Conservation (phyloP, 192 early-diverging fungal species). For the Backusella australiensis region DNA sequence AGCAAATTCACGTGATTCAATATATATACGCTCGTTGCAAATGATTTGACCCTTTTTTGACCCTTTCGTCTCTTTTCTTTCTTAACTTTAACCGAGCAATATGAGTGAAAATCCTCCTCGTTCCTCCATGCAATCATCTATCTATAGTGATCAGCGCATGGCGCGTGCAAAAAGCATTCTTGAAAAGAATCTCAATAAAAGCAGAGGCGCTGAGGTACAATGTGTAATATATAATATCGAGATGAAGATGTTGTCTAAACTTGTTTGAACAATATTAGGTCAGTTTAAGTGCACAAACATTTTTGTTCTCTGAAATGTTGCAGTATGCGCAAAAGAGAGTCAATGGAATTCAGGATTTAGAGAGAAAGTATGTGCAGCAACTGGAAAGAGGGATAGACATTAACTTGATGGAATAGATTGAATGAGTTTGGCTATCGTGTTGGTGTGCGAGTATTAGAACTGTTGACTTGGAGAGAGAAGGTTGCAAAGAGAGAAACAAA, state of each 20-base stretch:
- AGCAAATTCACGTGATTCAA: background rate
- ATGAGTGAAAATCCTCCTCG: conserved; percentile 17
- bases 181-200: conserved; percentile 76
- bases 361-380: conserved; percentile 70
- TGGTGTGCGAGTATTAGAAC: conserved; percentile 83
- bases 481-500: conserved; percentile 84
- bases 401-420: conserved; percentile 50
- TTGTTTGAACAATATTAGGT: conserved; percentile 43
- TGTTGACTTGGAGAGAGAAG: conserved; percentile 91
- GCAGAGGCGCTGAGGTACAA: conserved; percentile 66
- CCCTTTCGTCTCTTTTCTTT: background rate
- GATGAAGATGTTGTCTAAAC: background rate
- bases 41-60: background rate
- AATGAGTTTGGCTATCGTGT: conserved; percentile 94
- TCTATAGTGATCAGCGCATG: conserved; percentile 21
- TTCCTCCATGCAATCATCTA: conserved; percentile 20
- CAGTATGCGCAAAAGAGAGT: conserved; percentile 97
- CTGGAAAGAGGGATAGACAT: background rate
- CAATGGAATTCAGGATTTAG: conserved; percentile 92
- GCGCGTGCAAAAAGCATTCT: conserved; percentile 49
- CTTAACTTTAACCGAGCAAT: background rate
- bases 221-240: background rate
- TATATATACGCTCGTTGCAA: background rate
- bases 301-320: conserved; percentile 94
- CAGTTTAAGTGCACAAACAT: conserved; percentile 79